phyloP scores from a whole-genome alignment of 2,329 filamentous ascomycete genomes.

The Trichoderma sp. region DNA sequence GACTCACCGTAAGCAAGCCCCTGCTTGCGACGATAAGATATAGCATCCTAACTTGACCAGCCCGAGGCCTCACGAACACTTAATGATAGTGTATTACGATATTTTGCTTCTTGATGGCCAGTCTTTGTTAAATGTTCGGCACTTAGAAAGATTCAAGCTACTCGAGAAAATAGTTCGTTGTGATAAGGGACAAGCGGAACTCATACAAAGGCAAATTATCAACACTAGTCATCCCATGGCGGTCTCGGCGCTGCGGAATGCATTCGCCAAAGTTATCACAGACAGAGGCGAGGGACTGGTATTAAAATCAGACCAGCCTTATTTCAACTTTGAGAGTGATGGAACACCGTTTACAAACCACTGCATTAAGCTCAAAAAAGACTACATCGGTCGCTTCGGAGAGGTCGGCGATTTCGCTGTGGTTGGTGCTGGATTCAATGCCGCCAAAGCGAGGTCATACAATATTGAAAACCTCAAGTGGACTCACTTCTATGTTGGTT shows the following conservation, averaged over 20 bases:
- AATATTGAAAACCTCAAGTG: slow-evolving; percentile 58
- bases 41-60: slow-evolving; percentile 32
- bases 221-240: slow-evolving; percentile 59
- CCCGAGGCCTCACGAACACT: slow-evolving; percentile 49
- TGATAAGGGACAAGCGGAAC: slow-evolving; percentile 60
- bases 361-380: slow-evolving; percentile 84
- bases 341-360: slow-evolving; percentile 42
- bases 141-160: slow-evolving; percentile 59
- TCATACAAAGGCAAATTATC: slow-evolving; percentile 65
- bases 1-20: slow-evolving; percentile 65
- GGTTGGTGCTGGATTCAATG: slow-evolving; percentile 70
- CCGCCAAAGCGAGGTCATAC: slow-evolving; percentile 58
- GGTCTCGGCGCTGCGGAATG: slow-evolving; percentile 54
- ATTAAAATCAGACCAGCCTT: slow-evolving; percentile 76
- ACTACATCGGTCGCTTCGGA: slow-evolving; percentile 74
- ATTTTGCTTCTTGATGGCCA: slow-evolving; percentile 53
- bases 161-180: slow-evolving; percentile 54
- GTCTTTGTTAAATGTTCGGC: slow-evolving; percentile 50
- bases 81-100: slow-evolving; percentile 64
- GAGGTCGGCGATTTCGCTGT: slow-evolving; percentile 82
- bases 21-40: not conserved
- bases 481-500: slow-evolving; percentile 81
- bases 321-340: slow-evolving; percentile 57
- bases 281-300: slow-evolving; percentile 74
- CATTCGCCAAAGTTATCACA: slow-evolving; percentile 66